Evolutionary conservation across 139 green algal species (phyloP).

Genomic region (Picochlorum sp.): DNA sequence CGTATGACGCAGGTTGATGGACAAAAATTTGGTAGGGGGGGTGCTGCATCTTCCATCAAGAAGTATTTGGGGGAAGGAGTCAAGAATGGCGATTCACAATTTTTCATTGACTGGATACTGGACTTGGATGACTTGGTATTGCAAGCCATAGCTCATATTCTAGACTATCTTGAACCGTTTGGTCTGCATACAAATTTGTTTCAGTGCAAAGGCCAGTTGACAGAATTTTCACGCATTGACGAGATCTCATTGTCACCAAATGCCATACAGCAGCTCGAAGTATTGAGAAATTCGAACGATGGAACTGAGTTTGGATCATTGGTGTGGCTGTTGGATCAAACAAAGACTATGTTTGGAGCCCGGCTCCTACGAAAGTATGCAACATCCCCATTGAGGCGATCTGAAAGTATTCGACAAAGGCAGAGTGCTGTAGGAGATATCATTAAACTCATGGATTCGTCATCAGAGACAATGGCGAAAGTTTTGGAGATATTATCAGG

Average conservation of each 20-base stretch:
- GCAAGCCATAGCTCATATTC: slow-evolving; percentile 41
- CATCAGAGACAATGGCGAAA: too few species aligned
- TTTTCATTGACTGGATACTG: slow-evolving; percentile 27
- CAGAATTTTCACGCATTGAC: slow-evolving; percentile 6
- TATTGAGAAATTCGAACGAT: slow-evolving; percentile 31
- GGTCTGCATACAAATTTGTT: slow-evolving; percentile 52
- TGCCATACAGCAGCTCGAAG: slow-evolving; percentile 36
- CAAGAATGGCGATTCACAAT: neutral
- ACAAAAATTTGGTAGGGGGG: neutral
- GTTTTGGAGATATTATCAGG: neutral
- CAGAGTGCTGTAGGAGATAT: slow-evolving; percentile 74
- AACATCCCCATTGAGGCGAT: slow-evolving; percentile 42
- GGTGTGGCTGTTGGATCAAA: slow-evolving; percentile 75
- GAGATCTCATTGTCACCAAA: slow-evolving; percentile 28
- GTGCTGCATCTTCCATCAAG: neutral
- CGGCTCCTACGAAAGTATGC: slow-evolving; percentile 73
- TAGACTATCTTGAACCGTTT: slow-evolving; percentile 60
- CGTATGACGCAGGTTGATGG: neutral
- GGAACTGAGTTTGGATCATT: slow-evolving; percentile 51
- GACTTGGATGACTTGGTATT: slow-evolving; percentile 46
- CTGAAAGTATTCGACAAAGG: slow-evolving; percentile 37
- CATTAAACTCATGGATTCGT: neutral
- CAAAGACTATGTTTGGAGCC: slow-evolving; percentile 48
- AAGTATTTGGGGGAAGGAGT: neutral
- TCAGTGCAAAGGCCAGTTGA: slow-evolving; percentile 14